A percentile compares a stretch with the other conserved stretches of the same genome.
These are phyloP conservation scores for Sextonia rubra DNA, from an alignment of 164 flowering plant genomes.

Conservation along the genomic window DNA sequence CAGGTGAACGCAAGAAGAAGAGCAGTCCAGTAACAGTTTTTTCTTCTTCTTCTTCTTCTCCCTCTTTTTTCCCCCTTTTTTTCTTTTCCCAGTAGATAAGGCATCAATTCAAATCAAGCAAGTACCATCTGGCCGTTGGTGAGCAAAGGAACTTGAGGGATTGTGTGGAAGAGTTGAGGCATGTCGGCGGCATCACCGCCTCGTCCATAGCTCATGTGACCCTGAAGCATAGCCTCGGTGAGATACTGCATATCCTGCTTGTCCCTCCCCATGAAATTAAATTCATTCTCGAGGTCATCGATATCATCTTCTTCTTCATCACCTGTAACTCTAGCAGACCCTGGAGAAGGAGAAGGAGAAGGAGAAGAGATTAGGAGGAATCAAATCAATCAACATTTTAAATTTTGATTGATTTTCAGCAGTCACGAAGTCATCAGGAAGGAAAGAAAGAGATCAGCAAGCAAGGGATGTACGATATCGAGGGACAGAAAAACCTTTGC, in stretches of 20 bases:
- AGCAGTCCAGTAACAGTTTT: neutral
- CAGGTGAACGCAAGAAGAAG: neutral
- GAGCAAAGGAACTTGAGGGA: conserved; percentile 38
- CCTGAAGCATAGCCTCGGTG: conserved; percentile 34
- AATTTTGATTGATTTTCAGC: too few species aligned
- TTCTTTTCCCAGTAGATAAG: too few species aligned
- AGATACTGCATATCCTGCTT: conserved; percentile 31
- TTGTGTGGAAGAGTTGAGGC: conserved; percentile 36
- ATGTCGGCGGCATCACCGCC: conserved; percentile 30
- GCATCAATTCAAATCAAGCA: neutral
- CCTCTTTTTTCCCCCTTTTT: too few species aligned
- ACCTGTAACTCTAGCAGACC: conserved; percentile 58
- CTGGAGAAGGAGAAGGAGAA: conserved; percentile 22
- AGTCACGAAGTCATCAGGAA: too few species aligned
- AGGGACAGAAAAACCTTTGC: too few species aligned
- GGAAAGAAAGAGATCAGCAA: too few species aligned
- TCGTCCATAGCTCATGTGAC: conserved; percentile 35
- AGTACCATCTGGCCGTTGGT: conserved; percentile 39
- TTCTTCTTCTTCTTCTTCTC: too few species aligned
- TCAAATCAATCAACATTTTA: too few species aligned
- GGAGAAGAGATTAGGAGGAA: too few species aligned
- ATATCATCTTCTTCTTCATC: conserved; percentile 61
- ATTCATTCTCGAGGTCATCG: conserved; percentile 60
- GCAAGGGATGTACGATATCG: too few species aligned
- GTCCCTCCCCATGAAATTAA: conserved; percentile 31